A percentile compares a stretch with the other conserved stretches of the same genome.
These are phyloP conservation scores for Podospora pseudocomata DNA, from an alignment of 495 filamentous ascomycete genomes.

Conservation along the genomic window DNA sequence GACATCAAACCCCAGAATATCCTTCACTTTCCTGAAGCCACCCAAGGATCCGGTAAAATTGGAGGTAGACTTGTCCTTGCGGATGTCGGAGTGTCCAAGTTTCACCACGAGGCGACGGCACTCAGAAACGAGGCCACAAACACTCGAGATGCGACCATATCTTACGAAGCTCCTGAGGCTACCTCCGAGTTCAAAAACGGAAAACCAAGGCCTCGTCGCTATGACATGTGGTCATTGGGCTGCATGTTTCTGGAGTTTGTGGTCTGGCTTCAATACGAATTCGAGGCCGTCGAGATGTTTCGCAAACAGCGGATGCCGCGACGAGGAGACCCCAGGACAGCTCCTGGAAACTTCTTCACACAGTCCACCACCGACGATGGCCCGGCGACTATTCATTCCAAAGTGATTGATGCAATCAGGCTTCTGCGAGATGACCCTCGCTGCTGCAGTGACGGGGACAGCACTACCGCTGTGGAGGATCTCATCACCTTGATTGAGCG, in stretches of 20 bases:
- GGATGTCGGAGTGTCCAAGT: constrained; percentile 15
- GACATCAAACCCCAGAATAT: constrained; percentile 25
- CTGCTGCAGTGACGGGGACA: background rate
- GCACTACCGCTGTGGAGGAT: constrained; percentile 2
- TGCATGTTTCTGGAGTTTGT: constrained; percentile 28
- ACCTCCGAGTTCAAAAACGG: background rate
- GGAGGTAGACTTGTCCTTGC: constrained; percentile 4
- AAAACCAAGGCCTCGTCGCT: constrained; percentile 16
- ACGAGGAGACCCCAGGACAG: constrained; percentile 1
- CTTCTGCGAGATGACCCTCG: constrained; percentile 2
- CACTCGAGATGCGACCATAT: constrained; percentile 14
- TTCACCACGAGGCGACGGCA: constrained; percentile 7
- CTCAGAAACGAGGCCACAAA: constrained; percentile 6
- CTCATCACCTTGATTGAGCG: constrained; percentile 14
- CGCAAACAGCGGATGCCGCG: constrained; percentile 8
- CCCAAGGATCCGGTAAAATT: no score
- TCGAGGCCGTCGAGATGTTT: constrained; percentile 16
- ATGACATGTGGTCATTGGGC: constrained; percentile 32
- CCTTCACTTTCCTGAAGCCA: constrained; percentile 7
- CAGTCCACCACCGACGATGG: background rate
- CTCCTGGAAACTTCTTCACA: constrained; percentile 6
- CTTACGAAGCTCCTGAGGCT: constrained; percentile 21
- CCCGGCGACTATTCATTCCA: constrained; percentile 5
- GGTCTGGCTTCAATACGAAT: constrained; percentile 26
- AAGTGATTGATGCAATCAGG: constrained; percentile 1